phyloP scores from a whole-genome alignment of 2,329 filamentous ascomycete species.

The Trichoderma atrobrunneum region DNA sequence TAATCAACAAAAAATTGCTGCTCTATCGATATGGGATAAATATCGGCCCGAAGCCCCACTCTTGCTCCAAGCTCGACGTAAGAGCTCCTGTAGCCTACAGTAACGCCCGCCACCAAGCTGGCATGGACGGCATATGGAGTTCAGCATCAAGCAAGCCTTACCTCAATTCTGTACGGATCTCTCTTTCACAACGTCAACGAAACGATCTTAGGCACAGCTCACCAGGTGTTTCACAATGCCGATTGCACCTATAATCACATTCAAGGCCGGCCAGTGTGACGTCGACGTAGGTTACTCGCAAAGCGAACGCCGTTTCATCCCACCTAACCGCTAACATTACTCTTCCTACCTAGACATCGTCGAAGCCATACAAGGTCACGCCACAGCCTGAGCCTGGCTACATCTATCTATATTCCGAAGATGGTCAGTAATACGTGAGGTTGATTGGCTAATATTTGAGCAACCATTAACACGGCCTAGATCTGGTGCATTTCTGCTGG shows the following conservation, averaged over 20 bases:
- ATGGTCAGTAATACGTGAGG: constrained; percentile 54
- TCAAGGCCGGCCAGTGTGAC: constrained; percentile 91
- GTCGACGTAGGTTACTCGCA: constrained; percentile 61
- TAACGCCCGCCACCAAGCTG: constrained; percentile 6
- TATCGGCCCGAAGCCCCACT: constrained; percentile 18
- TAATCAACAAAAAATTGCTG: not conserved
- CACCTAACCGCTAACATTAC: constrained; percentile 23
- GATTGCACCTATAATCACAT: constrained; percentile 81
- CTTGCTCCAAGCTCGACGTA: constrained; percentile 33
- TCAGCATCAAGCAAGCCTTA: not conserved
- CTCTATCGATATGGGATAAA: constrained; percentile 15
- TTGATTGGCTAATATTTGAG: not conserved
- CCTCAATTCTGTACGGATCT: not conserved
- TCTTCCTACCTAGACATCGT: constrained; percentile 38
- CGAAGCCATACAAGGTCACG: constrained; percentile 67
- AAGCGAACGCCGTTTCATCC: constrained; percentile 8
- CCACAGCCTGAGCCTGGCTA: constrained; percentile 74
- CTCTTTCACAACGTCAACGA: not conserved
- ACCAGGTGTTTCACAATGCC: constrained; percentile 58
- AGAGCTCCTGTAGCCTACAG: constrained; percentile 39
- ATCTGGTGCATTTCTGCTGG: constrained; percentile 97
- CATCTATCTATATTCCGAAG: constrained; percentile 88
- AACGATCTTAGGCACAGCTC: not conserved
- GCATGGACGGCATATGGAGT: not conserved
- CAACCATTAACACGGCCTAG: constrained; percentile 39